Evolutionary conservation across 2,329 filamentous ascomycete genomes (phyloP), one percentile per base, ranked within the genome.

Genomic region (Calonectria montana): DNA sequence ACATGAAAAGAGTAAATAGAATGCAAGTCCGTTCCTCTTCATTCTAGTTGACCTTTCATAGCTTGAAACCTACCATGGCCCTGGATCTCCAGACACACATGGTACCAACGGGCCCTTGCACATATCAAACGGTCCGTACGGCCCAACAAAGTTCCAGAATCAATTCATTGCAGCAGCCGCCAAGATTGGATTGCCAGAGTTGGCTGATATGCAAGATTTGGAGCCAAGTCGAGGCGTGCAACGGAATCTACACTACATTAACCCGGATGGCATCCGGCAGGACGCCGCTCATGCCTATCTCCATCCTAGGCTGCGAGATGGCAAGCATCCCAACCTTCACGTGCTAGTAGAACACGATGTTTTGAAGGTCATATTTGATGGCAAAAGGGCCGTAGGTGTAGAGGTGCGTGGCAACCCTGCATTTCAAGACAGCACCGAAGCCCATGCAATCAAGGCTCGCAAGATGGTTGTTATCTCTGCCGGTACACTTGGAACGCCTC

Each of bases 291-390:
- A 88, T 69, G 77, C 83, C 18, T 91, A 90, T 71, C 68, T 83
- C 25, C 73, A 81, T 48, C 62, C 82, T 50, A 70, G 81, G 62
- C 76, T 84, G 59, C 47, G 75, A 48, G 70, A 82, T 4, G 74
- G 70, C 1, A 80, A 86, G 2, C 85, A 90, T 55, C 86, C 88
- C 0, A 91, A 92, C 68, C 86, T 93, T 2, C 88, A 92, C 69
- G 83, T 93, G 9, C 82, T 93, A 0, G 83, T 87, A 0, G 86
- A 91, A 74, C 86, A 87, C 4, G 88, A 88, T 69, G 90, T 93
- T 1, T 81, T 86, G 2, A 86, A 86, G 4, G 85, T 92, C 1
- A 68, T 91, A 10, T 89, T 92, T 4, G 84, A 88, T 4, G 83
- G 84, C 2, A 89, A 85, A 39, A 80, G 84, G 50, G 91, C 91